These are phyloP conservation scores for Pseudonitzschia multiseries DNA, from an alignment of 108 stramenopile genomes.

Conservation along the genomic window DNA sequence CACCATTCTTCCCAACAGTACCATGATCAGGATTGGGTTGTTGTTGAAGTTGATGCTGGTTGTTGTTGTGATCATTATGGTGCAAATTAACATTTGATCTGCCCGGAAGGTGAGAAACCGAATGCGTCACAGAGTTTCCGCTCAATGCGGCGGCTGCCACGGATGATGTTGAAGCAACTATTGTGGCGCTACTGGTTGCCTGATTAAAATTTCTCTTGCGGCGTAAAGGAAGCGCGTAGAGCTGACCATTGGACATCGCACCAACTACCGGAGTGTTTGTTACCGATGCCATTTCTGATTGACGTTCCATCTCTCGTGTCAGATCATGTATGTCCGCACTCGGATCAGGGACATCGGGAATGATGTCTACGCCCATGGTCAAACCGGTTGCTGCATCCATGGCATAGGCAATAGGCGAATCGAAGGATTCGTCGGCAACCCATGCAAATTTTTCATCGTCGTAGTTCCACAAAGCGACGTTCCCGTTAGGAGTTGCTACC, in stretches of 20 bases:
- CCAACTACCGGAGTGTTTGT: constrained; percentile 60
- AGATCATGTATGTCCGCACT: constrained; percentile 45
- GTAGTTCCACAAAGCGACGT: constrained; percentile 58
- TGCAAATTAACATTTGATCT: constrained; percentile 6
- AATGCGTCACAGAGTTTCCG: neutral
- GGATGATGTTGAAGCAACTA: constrained; percentile 28
- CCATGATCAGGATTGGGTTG: constrained; percentile 3
- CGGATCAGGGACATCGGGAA: constrained; percentile 67
- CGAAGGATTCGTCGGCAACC: constrained; percentile 68
- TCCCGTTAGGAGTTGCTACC: constrained; percentile 75
- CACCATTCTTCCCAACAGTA: neutral
- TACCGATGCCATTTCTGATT: constrained; percentile 23
- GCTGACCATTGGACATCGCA: constrained; percentile 62
- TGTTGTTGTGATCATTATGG: neutral
- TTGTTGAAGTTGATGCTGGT: constrained; percentile 11
- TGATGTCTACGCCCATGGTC: constrained; percentile 60
- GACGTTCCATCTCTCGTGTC: constrained; percentile 46
- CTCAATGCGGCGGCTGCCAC: neutral
- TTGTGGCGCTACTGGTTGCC: constrained; percentile 32
- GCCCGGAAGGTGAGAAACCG: constrained; percentile 14
- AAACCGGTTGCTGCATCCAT: constrained; percentile 61
- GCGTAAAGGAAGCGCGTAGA: constrained; percentile 77
- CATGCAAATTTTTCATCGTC: constrained; percentile 46
- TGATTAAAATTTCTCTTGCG: constrained; percentile 25
- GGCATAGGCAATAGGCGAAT: constrained; percentile 72